These are phyloP conservation scores for Globisporangium ultimum DNA, from an alignment of 352 stramenopile species.

Conservation along the genomic window DNA sequence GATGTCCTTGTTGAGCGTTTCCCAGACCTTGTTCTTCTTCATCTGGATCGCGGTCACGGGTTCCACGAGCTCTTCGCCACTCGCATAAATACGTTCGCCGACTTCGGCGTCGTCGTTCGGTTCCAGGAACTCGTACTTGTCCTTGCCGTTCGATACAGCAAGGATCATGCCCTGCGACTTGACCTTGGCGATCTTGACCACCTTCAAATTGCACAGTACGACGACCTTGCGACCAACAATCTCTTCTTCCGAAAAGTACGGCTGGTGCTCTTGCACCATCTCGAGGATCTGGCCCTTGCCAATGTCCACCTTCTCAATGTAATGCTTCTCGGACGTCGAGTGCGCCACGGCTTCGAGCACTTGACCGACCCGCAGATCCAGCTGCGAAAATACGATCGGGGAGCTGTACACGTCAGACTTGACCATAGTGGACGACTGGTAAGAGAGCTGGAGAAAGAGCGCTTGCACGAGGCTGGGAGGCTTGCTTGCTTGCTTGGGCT, in stretches of 20 bases:
- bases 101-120: conserved; percentile 57
- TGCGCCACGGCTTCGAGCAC: conserved; percentile 65
- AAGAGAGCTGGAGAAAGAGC: conserved; percentile 2
- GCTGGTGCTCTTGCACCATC: conserved; percentile 78
- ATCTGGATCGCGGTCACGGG: conserved; percentile 77
- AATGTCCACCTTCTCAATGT: conserved; percentile 74
- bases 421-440: conserved; percentile 40
- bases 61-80: conserved; percentile 62
- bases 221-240: conserved; percentile 65
- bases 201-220: conserved; percentile 76
- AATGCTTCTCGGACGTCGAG: conserved; percentile 67
- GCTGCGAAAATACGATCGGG: conserved; percentile 62
- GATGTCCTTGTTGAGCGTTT: conserved; percentile 67
- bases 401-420: conserved; percentile 78
- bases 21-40: conserved; percentile 87
- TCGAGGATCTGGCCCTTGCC: conserved; percentile 70
- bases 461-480: not conserved
- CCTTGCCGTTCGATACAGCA: conserved; percentile 46
- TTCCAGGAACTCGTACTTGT: conserved; percentile 59
- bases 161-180: conserved; percentile 70
- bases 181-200: conserved; percentile 60
- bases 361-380: conserved; percentile 70
- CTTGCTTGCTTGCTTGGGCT: conserved; percentile 5
- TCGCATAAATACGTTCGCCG: conserved; percentile 70
- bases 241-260: conserved; percentile 74